These are phyloP conservation scores for Strobilomyces echinocephalus DNA, from an alignment of 768 basidiomycete species.

Conservation along the genomic window DNA sequence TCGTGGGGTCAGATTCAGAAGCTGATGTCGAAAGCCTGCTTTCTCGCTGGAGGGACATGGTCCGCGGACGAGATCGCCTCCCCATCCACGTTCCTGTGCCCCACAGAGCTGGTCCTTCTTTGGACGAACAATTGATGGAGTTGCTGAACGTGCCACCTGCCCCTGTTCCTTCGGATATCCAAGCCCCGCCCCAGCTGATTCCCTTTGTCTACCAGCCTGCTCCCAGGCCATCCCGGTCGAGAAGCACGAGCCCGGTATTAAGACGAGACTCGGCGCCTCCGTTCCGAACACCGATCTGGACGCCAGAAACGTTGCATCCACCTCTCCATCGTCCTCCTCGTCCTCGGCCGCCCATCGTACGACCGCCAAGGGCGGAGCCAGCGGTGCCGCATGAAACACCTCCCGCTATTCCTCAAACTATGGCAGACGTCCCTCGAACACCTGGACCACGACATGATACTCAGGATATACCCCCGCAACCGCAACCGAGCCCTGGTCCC, in stretches of 20 bases:
- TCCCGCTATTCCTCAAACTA: conserved; percentile 8
- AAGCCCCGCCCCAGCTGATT: conserved; percentile 48
- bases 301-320: conserved; percentile 16
- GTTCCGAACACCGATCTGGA: conserved; percentile 21
- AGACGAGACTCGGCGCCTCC: conserved; percentile 25
- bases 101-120: conserved; percentile 41
- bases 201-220: conserved; percentile 54
- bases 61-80: conserved; percentile 24
- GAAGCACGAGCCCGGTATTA: conserved; percentile 38
- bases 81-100: conserved; percentile 45
- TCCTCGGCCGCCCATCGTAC: conserved; percentile 8
- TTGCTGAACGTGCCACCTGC: conserved; percentile 48
- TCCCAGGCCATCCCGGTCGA: conserved; percentile 34
- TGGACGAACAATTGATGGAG: conserved; percentile 58
- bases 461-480: conserved; percentile 12
- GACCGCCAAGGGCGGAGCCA: neutral
- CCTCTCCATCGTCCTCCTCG: conserved; percentile 6
- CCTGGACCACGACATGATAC: conserved; percentile 2
- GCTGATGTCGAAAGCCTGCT: conserved; percentile 24
- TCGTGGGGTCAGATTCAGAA: conserved; percentile 28
- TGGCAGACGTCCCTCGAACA: conserved; percentile 4
- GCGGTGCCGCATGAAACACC: neutral
- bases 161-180: conserved; percentile 36
- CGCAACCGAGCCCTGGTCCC: conserved; percentile 15
- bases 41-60: conserved; percentile 25